Conservation (phyloP, 345 rosid species). For the Conringia planisiliqua region DNA sequence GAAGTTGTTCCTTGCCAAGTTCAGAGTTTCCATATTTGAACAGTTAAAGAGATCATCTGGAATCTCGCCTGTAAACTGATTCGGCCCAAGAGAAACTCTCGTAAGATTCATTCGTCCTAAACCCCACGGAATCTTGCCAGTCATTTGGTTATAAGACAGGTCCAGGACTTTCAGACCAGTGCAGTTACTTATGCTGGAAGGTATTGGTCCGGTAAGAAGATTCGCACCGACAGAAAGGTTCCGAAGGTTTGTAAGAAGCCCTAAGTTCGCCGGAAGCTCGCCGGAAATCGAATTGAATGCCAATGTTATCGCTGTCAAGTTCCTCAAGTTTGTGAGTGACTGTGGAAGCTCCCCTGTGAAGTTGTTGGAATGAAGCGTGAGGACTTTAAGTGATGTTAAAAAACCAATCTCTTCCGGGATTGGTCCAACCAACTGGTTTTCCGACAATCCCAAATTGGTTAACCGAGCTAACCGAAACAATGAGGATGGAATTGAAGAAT, state of each 20-base stretch:
- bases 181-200: slow-evolving; percentile 68
- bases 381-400: slow-evolving; percentile 47
- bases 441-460: slow-evolving; percentile 57
- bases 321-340: slow-evolving; percentile 55
- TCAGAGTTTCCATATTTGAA: slow-evolving; percentile 38
- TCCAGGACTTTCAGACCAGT: slow-evolving; percentile 44
- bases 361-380: slow-evolving; percentile 70
- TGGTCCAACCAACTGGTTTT: slow-evolving; percentile 55
- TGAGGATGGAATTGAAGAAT: slow-evolving; percentile 65
- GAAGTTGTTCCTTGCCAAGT: slow-evolving; percentile 48
- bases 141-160: slow-evolving; percentile 41
- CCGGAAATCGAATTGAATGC: slow-evolving; percentile 62
- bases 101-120: slow-evolving; percentile 61
- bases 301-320: slow-evolving; percentile 59
- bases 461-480: slow-evolving; percentile 52
- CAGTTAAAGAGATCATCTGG: slow-evolving; percentile 79
- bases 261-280: slow-evolving; percentile 55
- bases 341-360: slow-evolving; percentile 60
- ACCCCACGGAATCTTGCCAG: slow-evolving; percentile 62
- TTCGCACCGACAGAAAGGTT: slow-evolving; percentile 66
- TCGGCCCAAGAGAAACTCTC: slow-evolving; percentile 37
- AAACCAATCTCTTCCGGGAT: slow-evolving; percentile 53
- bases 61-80: slow-evolving; percentile 60
- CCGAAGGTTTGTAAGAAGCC: slow-evolving; percentile 57
- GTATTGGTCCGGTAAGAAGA: slow-evolving; percentile 71